Evolutionary conservation across 2,329 filamentous ascomycete species (phyloP).

Genomic region (Aspergillus novoparasiticus): DNA sequence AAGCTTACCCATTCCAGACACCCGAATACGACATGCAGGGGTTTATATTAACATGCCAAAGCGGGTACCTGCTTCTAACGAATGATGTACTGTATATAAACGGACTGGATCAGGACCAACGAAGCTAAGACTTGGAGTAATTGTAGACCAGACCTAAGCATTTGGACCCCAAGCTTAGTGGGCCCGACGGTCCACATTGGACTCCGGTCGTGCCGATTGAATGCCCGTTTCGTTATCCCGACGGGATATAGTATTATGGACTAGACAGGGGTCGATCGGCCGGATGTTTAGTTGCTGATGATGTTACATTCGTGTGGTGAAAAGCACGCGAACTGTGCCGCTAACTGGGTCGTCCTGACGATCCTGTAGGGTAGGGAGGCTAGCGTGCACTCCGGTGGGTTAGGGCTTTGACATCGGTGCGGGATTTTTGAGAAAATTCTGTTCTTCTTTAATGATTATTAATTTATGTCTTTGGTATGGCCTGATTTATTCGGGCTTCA

Average conservation of each 20-base stretch:
- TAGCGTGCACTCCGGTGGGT: not conserved
- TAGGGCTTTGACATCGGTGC: not conserved
- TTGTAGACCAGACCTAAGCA: not conserved
- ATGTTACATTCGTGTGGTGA: not conserved
- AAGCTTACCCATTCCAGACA: no score
- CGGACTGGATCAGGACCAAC: not conserved
- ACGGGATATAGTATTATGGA: not conserved
- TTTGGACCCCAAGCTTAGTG: not conserved
- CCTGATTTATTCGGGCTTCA: not conserved
- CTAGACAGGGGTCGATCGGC: not conserved
- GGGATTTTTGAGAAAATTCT: not conserved
- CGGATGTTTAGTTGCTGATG: not conserved
- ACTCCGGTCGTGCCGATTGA: not conserved
- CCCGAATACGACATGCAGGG: no score
- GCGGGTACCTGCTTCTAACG: not conserved
- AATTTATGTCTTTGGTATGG: not conserved
- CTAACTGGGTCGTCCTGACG: no score
- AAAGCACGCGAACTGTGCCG: not conserved
- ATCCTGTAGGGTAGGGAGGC: not conserved
- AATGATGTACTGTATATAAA: not conserved
- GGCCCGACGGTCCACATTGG: not conserved
- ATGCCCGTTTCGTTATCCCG: not conserved
- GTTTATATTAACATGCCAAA: not conserved
- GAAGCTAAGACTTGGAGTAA: not conserved
- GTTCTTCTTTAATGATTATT: no score